phyloP scores from a whole-genome alignment of 2,329 filamentous ascomycete species.

The Exophiala xenobiotica region DNA sequence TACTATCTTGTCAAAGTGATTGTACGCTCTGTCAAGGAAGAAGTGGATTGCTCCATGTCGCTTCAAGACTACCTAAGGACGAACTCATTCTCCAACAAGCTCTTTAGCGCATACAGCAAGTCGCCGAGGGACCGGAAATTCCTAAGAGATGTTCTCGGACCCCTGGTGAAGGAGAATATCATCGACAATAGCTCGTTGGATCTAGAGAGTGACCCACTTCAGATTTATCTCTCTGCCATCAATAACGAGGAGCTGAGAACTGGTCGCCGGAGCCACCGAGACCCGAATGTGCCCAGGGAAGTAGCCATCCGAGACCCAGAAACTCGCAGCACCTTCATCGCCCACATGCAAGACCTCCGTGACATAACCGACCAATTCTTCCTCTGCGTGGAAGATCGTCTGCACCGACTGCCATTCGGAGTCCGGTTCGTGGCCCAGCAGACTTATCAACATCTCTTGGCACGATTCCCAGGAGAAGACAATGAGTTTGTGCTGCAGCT shows the following conservation, averaged over 20 bases:
- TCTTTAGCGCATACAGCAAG: constrained; percentile 82
- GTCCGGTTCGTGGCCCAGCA: constrained; percentile 84
- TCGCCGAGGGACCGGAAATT: constrained; percentile 92
- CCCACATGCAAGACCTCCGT: constrained; percentile 87
- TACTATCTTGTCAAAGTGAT: constrained; percentile 94
- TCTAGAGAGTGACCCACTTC: constrained; percentile 93
- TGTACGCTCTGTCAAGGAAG: constrained; percentile 76
- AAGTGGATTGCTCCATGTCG: constrained; percentile 69
- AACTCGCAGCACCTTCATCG: constrained; percentile 87
- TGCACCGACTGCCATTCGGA: constrained; percentile 89
- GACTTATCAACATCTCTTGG: constrained; percentile 73
- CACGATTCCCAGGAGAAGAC: constrained; percentile 77
- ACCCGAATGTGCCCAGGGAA: constrained; percentile 82
- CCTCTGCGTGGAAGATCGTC: constrained; percentile 72
- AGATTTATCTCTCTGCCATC: constrained; percentile 92
- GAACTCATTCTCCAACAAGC: constrained; percentile 89
- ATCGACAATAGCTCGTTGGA: constrained; percentile 89
- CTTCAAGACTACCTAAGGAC: constrained; percentile 84
- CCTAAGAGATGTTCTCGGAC: constrained; percentile 79
- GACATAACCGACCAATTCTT: constrained; percentile 95
- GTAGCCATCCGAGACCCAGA: constrained; percentile 94
- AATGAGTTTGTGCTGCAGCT: constrained; percentile 76
- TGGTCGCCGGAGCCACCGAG: constrained; percentile 75
- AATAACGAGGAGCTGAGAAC: constrained; percentile 97
- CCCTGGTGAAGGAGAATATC: constrained; percentile 85